Conservation (phyloP, 768 basidiomycete genomes). For the Trametes elegans region DNA sequence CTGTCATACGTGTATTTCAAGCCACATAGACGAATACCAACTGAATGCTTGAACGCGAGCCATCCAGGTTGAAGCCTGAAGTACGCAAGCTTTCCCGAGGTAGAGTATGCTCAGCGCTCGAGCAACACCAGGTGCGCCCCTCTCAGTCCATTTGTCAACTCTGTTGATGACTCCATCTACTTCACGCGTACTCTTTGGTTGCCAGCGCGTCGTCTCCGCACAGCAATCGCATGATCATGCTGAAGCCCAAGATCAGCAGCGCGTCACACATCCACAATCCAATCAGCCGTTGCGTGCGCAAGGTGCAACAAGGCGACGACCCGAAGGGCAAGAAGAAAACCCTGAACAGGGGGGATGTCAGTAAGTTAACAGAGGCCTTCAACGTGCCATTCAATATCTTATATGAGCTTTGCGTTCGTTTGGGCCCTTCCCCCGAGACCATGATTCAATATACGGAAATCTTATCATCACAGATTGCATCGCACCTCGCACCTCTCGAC, state of each 20-base stretch:
- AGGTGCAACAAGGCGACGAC: not conserved
- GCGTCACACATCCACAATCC: not conserved
- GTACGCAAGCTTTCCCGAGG: no score
- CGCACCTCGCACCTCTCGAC: slow-evolving; percentile 22
- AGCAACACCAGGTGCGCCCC: no score
- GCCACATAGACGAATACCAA: no score
- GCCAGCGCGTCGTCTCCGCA: not conserved
- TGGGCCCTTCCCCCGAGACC: not conserved
- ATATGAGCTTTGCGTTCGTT: not conserved
- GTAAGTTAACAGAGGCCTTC: not conserved
- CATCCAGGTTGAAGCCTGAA: no score
- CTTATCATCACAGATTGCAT: not conserved
- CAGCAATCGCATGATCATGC: not conserved
- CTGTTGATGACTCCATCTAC: no score
- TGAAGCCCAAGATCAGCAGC: not conserved
- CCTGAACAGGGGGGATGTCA: not conserved
- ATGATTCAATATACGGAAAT: not conserved
- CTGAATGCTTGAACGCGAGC: no score
- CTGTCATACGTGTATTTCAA: no score
- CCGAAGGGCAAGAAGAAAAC: not conserved
- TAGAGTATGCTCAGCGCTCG: no score
- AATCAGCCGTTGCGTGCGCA: no score
- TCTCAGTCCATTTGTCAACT: no score
- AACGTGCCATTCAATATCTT: slow-evolving; percentile 8
- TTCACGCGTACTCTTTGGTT: no score